Percentiles rank a stretch among this genome's conserved stretches.
These are phyloP conservation scores for Hemileia vastatrix DNA, from an alignment of 1,284 basidiomycete species.

Conservation along the genomic window DNA sequence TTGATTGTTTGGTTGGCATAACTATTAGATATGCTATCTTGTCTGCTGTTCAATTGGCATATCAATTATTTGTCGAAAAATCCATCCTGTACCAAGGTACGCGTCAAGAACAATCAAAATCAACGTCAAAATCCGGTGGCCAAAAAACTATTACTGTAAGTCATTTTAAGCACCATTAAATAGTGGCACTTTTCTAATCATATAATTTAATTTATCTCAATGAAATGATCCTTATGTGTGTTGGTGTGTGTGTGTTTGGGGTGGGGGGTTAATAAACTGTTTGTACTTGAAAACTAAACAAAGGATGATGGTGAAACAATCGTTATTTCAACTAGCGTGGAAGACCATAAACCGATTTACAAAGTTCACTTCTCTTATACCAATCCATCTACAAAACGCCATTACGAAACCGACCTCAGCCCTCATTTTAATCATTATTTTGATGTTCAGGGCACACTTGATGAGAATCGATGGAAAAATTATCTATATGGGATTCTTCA, in stretches of 20 bases:
- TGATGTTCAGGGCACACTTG: constrained; percentile 14
- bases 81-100: constrained; percentile 15
- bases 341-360: constrained; percentile 9
- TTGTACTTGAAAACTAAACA: neutral
- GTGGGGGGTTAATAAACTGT: neutral
- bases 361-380: no score
- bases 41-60: neutral
- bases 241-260: no score
- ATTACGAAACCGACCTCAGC: constrained; percentile 2
- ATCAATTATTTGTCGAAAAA: constrained; percentile 8
- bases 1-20: no score
- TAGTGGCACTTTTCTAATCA: neutral
- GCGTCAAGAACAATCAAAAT: no score
- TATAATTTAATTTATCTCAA: no score
- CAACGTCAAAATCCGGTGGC: no score
- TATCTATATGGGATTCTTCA: constrained; percentile 14
- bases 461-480: constrained; percentile 8
- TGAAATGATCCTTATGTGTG: no score
- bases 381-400: no score
- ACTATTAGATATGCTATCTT: constrained; percentile 9
- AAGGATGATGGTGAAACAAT: constrained; percentile 1
- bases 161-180: neutral
- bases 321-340: constrained; percentile 2
- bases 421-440: constrained; percentile 19
- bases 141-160: constrained; percentile 5